Base-by-base conservation (phyloP, 495 filamentous ascomycete species). In the Penicillium verhagenii region DNA sequence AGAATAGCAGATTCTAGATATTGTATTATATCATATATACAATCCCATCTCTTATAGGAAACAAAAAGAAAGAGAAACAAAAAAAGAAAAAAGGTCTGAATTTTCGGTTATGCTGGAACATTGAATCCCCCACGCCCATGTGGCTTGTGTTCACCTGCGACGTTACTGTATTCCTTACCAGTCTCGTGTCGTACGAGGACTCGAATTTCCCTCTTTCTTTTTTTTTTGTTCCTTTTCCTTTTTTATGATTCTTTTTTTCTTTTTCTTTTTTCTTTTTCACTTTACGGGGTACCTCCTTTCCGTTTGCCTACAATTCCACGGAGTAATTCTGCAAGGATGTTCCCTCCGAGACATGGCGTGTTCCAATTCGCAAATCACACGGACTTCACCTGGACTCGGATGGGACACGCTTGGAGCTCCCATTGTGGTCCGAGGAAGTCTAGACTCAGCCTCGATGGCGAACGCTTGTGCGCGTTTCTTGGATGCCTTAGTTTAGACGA, bases 341-440 rank as follows among this genome's bases (percentile, higher is more conserved):
- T 53, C 50, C 47, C 40, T 53, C 40, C 50, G 40, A 53, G 50
- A 53, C 50, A 53, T 53, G 50, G 50, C 50, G 38, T 53, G 49
- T 20, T 28, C 37, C 20, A 23, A n/a, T n/a, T n/a, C n/a, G n/a
- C n/a, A n/a, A n/a, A n/a, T n/a, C n/a, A n/a, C n/a, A n/a, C n/a
- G n/a, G n/a, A n/a, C n/a, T n/a, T n/a, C n/a, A n/a, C n/a, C n/a
- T n/a, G n/a, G n/a, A n/a, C n/a, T n/a, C n/a, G n/a, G n/a, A n/a
- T n/a, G n/a, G n/a, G n/a, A n/a, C n/a, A n/a, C n/a, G n/a, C n/a
- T n/a, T n/a, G n/a, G n/a, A n/a, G n/a, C n/a, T n/a, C n/a, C n/a
- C n/a, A n/a, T n/a, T n/a, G n/a, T n/a, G n/a, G n/a, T n/a, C n/a
- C n/a, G n/a, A n/a, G n/a, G n/a, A n/a, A 11, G 28, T 11, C 28